These are phyloP conservation scores for Astrothelium subdiscretum DNA, from an alignment of 495 filamentous ascomycete genomes.

Conservation along the genomic window DNA sequence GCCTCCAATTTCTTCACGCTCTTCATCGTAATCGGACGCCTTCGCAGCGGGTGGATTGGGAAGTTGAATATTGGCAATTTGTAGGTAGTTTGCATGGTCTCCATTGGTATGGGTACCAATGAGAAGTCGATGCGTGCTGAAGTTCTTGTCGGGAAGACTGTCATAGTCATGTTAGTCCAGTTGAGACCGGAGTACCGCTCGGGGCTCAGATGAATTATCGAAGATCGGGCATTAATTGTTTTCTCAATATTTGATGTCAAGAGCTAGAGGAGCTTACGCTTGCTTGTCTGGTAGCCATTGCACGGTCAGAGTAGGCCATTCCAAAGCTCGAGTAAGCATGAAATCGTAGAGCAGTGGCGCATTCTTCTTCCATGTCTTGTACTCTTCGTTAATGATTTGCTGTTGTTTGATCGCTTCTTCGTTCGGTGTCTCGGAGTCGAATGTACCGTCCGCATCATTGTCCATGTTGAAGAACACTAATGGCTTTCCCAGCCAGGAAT, in stretches of 20 bases:
- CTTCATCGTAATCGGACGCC: slow-evolving; percentile 77
- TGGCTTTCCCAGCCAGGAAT: background rate
- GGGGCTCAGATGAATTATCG: background rate
- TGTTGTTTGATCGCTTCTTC: slow-evolving; percentile 63
- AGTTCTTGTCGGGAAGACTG: slow-evolving; percentile 60
- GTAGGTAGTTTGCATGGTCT: slow-evolving; percentile 80
- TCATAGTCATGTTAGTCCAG: background rate
- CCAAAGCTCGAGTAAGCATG: slow-evolving; percentile 83
- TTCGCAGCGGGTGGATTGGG: slow-evolving; percentile 67
- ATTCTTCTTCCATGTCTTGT: slow-evolving; percentile 99
- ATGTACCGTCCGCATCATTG: background rate
- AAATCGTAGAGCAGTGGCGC: slow-evolving; percentile 96
- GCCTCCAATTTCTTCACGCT: slow-evolving; percentile 84
- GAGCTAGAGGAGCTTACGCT: slow-evolving; percentile 39
- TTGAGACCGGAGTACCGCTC: background rate
- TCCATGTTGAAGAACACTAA: background rate
- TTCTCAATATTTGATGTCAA: background rate
- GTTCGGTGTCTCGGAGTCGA: slow-evolving; percentile 22
- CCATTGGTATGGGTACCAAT: slow-evolving; percentile 91
- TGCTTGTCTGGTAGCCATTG: slow-evolving; percentile 98
- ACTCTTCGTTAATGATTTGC: slow-evolving; percentile 95
- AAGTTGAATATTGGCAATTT: slow-evolving; percentile 85
- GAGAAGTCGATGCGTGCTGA: slow-evolving; percentile 79
- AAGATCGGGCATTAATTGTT: background rate
- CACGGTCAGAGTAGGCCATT: slow-evolving; percentile 95